Conservation (phyloP, 345 rosid genomes). For the Gynandropsis gynandra region DNA sequence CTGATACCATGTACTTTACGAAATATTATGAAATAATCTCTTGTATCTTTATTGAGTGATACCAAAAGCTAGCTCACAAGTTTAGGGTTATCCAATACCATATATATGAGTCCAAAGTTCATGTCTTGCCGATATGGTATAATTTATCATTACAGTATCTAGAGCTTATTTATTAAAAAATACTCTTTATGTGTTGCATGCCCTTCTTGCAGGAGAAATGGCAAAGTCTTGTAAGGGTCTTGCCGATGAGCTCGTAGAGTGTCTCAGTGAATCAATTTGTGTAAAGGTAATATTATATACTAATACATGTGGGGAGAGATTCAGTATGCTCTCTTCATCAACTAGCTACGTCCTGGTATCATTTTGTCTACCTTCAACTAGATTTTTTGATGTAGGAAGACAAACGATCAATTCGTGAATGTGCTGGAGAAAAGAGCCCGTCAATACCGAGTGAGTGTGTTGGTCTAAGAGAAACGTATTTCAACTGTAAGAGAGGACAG, state of each 20-base stretch:
- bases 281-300: conserved; percentile 40
- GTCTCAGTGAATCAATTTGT: conserved; percentile 85
- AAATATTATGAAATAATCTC: too few relatives aligned
- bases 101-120: too few relatives aligned
- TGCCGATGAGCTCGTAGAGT: conserved; percentile 86
- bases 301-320: neutral
- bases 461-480: conserved; percentile 89
- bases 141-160: neutral
- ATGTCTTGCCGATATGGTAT: too few relatives aligned
- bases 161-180: neutral
- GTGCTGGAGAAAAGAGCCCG: conserved; percentile 83
- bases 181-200: conserved; percentile 11
- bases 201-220: conserved; percentile 33
- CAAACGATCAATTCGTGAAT: conserved; percentile 72
- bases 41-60: too few relatives aligned
- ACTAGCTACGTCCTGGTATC: neutral
- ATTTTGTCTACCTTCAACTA: neutral
- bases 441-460: conserved; percentile 81
- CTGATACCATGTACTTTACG: too few relatives aligned
- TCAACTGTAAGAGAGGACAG: conserved; percentile 99
- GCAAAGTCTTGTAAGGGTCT: conserved; percentile 96
- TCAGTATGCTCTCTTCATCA: neutral
- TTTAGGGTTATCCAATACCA: too few relatives aligned
- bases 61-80: too few relatives aligned
- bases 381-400: conserved; percentile 38